phyloP scores from a whole-genome alignment of 768 basidiomycete species.

The Mycena indigotica region DNA sequence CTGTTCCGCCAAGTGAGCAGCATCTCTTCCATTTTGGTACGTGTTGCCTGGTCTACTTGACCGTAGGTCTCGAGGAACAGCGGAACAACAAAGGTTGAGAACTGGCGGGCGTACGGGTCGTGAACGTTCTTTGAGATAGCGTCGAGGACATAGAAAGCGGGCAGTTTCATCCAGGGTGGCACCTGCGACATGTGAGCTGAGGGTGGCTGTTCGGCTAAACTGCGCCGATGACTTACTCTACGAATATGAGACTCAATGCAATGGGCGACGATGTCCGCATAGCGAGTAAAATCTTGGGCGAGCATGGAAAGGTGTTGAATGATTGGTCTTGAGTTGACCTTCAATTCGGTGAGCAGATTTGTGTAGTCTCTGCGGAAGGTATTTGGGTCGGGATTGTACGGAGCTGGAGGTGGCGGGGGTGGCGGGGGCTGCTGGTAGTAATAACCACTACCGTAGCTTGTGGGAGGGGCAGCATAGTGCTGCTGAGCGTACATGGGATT shows the following conservation, averaged over 20 bases:
- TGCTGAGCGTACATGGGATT: constrained; percentile 25
- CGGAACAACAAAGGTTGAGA: constrained; percentile 78
- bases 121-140: constrained; percentile 97
- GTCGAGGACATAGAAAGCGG: constrained; percentile 92
- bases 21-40: constrained; percentile 98
- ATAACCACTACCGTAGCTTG: not conserved
- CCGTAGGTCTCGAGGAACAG: constrained; percentile 88
- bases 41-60: constrained; percentile 80
- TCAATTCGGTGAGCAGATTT: constrained; percentile 74
- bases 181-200: constrained; percentile 57
- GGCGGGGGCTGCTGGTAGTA: constrained; percentile 47
- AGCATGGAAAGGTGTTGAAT: constrained; percentile 92
- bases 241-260: constrained; percentile 85
- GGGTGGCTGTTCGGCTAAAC: constrained; percentile 37
- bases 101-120: constrained; percentile 86
- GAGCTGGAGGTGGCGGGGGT: constrained; percentile 42
- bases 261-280: constrained; percentile 76
- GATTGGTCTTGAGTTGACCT: constrained; percentile 91
- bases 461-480: constrained; percentile 24
- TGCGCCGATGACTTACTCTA: constrained; percentile 67
- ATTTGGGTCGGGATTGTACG: constrained; percentile 62
- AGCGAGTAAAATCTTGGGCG: constrained; percentile 83
- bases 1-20: constrained; percentile 92
- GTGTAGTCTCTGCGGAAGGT: constrained; percentile 80
- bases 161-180: constrained; percentile 86